Evolutionary conservation across 371 early-diverging fungal genomes (phyloP).

Genomic region (Mortierella sp.): DNA sequence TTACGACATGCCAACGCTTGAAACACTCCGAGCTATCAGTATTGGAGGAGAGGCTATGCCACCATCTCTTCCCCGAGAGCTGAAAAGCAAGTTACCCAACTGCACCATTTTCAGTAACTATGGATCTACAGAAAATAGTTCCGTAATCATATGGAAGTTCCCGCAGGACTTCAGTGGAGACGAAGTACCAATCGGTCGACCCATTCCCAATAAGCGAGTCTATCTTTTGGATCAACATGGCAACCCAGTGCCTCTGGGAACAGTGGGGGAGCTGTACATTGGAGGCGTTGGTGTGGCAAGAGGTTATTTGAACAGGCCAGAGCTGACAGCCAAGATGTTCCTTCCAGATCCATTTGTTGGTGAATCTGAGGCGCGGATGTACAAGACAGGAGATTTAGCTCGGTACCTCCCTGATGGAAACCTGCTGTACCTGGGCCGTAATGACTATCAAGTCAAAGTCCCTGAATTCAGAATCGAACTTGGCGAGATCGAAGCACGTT

Average conservation of each 20-base stretch:
- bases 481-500: conserved; percentile 54
- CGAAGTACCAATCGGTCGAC: conserved; percentile 7
- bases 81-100: not conserved
- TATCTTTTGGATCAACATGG: conserved; percentile 11
- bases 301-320: conserved; percentile 48
- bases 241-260: conserved; percentile 26
- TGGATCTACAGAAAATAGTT: conserved; percentile 16
- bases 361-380: conserved; percentile 35
- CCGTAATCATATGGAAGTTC: not conserved
- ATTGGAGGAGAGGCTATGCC: not conserved
- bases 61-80: not conserved
- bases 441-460: conserved; percentile 60
- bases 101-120: conserved; percentile 8
- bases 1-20: not conserved
- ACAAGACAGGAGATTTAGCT: conserved; percentile 59
- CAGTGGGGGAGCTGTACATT: conserved; percentile 43
- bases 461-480: conserved; percentile 63
- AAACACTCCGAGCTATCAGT: not conserved
- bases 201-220: conserved; percentile 5
- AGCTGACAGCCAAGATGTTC: conserved; percentile 26
- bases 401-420: conserved; percentile 51
- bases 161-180: not conserved
- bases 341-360: conserved; percentile 17
- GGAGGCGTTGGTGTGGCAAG: conserved; percentile 21
- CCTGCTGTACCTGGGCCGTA: conserved; percentile 45